Evolutionary conservation across 331 rosid species (phyloP).

Genomic region (Quercus tomentella): DNA sequence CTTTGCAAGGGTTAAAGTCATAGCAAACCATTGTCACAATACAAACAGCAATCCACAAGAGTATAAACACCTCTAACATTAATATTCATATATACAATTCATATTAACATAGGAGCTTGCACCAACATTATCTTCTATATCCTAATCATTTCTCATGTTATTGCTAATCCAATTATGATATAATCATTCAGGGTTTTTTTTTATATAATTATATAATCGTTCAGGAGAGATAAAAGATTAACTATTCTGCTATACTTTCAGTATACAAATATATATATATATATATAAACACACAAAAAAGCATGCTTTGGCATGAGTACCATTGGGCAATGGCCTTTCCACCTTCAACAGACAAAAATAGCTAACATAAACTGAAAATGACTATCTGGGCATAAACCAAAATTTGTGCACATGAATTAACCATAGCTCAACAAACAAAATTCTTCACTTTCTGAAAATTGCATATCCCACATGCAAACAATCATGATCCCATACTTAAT

Average conservation of each 20-base stretch:
- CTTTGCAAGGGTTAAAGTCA: not conserved
- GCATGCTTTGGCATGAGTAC: not conserved
- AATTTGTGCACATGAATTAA: too few species aligned
- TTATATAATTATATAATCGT: not conserved
- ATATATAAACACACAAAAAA: too few species aligned
- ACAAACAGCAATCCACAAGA: not conserved
- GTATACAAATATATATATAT: too few species aligned
- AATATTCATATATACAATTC: not conserved
- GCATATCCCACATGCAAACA: not conserved
- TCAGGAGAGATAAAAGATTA: not conserved
- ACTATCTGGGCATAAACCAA: too few species aligned
- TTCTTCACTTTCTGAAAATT: not conserved
- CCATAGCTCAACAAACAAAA: not conserved
- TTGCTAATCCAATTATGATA: not conserved
- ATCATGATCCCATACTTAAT: not conserved
- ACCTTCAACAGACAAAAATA: not conserved
- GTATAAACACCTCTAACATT: not conserved
- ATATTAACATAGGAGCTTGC: not conserved
- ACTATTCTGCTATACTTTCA: too few species aligned
- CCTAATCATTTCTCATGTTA: not conserved
- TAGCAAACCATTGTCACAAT: not conserved
- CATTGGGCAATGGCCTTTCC: not conserved
- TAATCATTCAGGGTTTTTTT: not conserved
- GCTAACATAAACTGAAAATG: too few species aligned
- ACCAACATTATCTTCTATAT: not conserved